A percentile compares a stretch with the other conserved stretches of the same genome.
These are phyloP conservation scores for Annulohypoxylon moriforme DNA, from an alignment of 495 filamentous ascomycete genomes.

Conservation along the genomic window DNA sequence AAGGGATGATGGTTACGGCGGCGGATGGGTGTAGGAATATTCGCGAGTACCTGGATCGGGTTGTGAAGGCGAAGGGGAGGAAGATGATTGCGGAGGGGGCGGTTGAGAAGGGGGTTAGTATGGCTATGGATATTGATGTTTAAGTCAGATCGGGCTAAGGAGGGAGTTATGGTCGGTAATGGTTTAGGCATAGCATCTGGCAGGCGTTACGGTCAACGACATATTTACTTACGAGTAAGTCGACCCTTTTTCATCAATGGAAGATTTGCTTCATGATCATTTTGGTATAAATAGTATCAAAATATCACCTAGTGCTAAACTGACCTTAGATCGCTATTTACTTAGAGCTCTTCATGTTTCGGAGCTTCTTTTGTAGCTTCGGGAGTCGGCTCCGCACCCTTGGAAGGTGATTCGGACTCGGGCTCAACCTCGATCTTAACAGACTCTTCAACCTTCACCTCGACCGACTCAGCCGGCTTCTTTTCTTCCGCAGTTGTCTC, in stretches of 20 bases:
- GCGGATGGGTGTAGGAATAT: conserved; percentile 83
- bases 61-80: conserved; percentile 73
- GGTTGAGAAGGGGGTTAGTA: conserved; percentile 54
- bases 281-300: not conserved
- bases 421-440: conserved; percentile 39
- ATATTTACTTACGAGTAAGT: conserved; percentile 31
- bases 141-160: not conserved
- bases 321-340: conserved; percentile 10
- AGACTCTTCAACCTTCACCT: conserved; percentile 47
- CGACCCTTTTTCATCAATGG: conserved; percentile 15
- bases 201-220: conserved; percentile 10
- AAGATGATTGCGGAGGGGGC: conserved; percentile 71
- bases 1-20: conserved; percentile 91
- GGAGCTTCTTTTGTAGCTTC: conserved; percentile 51
- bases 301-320: conserved; percentile 11
- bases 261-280: conserved; percentile 22
- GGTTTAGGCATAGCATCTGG: conserved; percentile 5
- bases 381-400: conserved; percentile 51
- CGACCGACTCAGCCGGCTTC: conserved; percentile 53
- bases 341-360: conserved; percentile 61
- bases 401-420: conserved; percentile 32
- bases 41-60: conserved; percentile 76
- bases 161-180: not conserved
- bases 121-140: conserved; percentile 59
- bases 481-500: no score